These are phyloP conservation scores for Phragmites australis DNA, from an alignment of 176 grass and related monocot genomes.

Conservation along the genomic window DNA sequence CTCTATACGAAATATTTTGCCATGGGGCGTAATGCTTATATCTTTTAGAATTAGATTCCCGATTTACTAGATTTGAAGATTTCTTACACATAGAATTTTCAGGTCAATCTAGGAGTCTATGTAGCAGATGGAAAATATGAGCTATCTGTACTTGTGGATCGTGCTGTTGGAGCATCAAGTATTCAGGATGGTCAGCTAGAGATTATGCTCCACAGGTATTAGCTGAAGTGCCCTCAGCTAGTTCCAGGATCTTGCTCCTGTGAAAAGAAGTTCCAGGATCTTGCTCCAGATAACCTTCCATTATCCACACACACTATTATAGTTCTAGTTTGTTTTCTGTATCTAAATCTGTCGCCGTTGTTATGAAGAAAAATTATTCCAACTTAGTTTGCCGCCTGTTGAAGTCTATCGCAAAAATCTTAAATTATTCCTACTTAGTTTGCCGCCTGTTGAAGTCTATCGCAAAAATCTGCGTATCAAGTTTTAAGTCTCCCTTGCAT, in stretches of 20 bases:
- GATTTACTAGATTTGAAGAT: not conserved
- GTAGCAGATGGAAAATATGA: constrained; percentile 73
- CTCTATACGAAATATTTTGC: not conserved
- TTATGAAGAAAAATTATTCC: too few relatives aligned
- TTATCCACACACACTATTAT: not conserved
- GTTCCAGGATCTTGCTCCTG: not conserved
- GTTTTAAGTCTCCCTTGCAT: not conserved
- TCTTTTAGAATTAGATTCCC: not conserved
- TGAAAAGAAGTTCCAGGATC: not conserved
- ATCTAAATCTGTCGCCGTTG: not conserved
- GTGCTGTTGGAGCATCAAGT: constrained; percentile 84
- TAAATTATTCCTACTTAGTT: too few relatives aligned
- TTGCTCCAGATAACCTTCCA: not conserved
- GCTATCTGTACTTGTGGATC: constrained; percentile 84
- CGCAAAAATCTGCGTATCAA: not conserved
- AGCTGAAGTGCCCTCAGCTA: not conserved
- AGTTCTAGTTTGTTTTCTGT: constrained; percentile 4
- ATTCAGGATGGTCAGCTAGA: constrained; percentile 88
- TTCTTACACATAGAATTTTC: constrained; percentile 32
- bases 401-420: too few relatives aligned
- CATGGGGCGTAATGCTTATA: not conserved
- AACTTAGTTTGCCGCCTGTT: too few relatives aligned
- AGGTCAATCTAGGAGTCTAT: constrained; percentile 86
- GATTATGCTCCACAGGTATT: constrained; percentile 91
- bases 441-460: not conserved